A percentile compares a stretch with the other conserved stretches of the same genome.
Conservation (phyloP, 345 rosid genomes). For the Murraya paniculata region DNA sequence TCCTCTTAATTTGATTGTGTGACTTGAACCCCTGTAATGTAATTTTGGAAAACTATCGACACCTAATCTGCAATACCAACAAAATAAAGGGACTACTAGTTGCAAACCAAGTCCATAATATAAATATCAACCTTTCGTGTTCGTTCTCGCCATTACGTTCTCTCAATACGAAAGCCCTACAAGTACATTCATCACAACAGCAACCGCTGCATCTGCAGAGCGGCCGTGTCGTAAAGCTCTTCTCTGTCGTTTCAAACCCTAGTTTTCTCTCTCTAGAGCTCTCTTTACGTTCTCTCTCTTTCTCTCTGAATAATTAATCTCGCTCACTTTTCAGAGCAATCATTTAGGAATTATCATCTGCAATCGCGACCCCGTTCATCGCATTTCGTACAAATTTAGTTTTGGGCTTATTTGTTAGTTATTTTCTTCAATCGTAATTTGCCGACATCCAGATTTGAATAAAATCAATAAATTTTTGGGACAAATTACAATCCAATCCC, state of each 20-base stretch:
- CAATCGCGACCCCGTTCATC: neutral
- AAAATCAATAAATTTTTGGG: neutral
- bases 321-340: neutral
- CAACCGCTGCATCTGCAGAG: neutral
- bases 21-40: too few species aligned
- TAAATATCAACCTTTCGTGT: conserved; percentile 5
- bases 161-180: conserved; percentile 1
- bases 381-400: neutral
- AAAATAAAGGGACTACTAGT: neutral
- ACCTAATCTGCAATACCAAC: neutral
- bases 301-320: neutral
- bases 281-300: neutral
- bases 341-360: neutral
- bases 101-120: neutral
- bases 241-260: neutral
- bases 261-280: neutral
- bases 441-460: conserved; percentile 2
- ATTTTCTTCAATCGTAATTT: neutral
- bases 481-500: neutral
- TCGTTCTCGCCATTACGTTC: neutral
- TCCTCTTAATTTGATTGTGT: neutral
- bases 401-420: neutral
- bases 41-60: neutral
- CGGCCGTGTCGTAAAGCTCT: conserved; percentile 2
- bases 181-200: neutral